A percentile compares a stretch with the other conserved stretches of the same genome.
Conservation (phyloP, 2,329 filamentous ascomycete genomes). For the Davidsoniella neocaledoniae region DNA sequence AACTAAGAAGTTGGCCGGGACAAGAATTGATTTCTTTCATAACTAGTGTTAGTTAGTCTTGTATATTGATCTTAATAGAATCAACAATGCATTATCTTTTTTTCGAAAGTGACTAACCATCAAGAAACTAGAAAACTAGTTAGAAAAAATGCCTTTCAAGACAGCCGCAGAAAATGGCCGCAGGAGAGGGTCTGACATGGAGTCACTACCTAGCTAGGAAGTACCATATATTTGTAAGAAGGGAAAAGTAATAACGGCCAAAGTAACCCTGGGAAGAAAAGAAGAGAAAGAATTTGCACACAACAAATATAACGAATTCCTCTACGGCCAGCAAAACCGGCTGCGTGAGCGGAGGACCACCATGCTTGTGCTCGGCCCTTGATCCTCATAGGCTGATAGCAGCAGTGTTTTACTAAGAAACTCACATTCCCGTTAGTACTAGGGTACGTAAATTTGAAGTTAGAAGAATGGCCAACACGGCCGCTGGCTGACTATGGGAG, state of each 20-base stretch:
- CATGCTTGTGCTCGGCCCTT: too few relatives aligned
- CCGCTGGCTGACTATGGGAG: too few relatives aligned
- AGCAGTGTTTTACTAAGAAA: too few relatives aligned
- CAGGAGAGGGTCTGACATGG: constrained; percentile 2
- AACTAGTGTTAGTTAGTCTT: too few relatives aligned
- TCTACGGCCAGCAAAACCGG: not conserved
- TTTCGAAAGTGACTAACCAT: not conserved
- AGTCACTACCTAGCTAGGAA: not conserved
- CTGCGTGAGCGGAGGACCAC: too few relatives aligned
- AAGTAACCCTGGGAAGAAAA: not conserved
- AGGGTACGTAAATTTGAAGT: too few relatives aligned
- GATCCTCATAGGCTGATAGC: too few relatives aligned
- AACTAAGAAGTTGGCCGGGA: too few relatives aligned
- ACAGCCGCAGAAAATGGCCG: not conserved
- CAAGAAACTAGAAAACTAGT: not conserved
- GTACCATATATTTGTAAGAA: not conserved
- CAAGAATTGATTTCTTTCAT: too few relatives aligned
- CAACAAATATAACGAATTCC: not conserved
- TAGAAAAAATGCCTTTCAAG: not conserved
- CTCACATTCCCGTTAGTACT: too few relatives aligned
- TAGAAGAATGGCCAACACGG: too few relatives aligned
- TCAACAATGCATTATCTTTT: not conserved
- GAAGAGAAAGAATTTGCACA: not conserved
- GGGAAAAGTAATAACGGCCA: not conserved
- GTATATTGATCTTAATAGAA: too few relatives aligned